Percentiles rank a stretch among this genome's conserved stretches.
These are phyloP conservation scores for Evernia prunastri DNA, from an alignment of 495 filamentous ascomycete species.

Conservation along the genomic window DNA sequence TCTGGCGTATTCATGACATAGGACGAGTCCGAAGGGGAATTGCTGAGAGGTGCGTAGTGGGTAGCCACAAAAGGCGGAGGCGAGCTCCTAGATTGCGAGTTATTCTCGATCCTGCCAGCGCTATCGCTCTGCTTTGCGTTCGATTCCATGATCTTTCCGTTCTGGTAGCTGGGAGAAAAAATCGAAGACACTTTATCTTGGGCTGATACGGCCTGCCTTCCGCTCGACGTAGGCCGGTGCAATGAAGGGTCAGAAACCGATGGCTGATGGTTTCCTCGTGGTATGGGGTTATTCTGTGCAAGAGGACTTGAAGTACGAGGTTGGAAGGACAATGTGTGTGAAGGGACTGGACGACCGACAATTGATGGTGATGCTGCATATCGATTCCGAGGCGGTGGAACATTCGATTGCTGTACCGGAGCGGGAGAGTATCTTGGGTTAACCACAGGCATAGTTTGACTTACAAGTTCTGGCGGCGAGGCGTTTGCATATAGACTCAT, in stretches of 20 bases:
- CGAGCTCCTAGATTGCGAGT: conserved; percentile 15
- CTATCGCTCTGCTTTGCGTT: neutral
- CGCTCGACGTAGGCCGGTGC: conserved; percentile 3
- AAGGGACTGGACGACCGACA: conserved; percentile 35
- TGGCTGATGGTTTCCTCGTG: neutral
- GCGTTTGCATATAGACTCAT: conserved; percentile 56
- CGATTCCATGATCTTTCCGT: neutral
- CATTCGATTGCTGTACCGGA: conserved; percentile 38
- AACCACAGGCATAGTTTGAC: conserved; percentile 29
- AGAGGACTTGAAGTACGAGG: conserved; percentile 82
- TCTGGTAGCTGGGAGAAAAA: neutral
- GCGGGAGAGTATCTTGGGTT: conserved; percentile 56
- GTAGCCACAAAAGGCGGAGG: conserved; percentile 5
- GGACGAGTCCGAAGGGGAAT: conserved; percentile 14
- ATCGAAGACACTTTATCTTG: neutral
- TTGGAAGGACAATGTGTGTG: conserved; percentile 60
- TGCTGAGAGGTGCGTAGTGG: conserved; percentile 12
- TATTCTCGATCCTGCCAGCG: neutral
- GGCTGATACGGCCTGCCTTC: neutral
- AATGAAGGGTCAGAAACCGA: conserved; percentile 2
- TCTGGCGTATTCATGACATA: conserved; percentile 35
- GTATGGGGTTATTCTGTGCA: conserved; percentile 44
- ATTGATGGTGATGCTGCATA: conserved; percentile 46
- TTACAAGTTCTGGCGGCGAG: conserved; percentile 36
- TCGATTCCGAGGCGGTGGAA: conserved; percentile 39